Evolutionary conservation across 1,284 basidiomycete genomes (phyloP).

Genomic region (Sanghuangporus weigelae): DNA sequence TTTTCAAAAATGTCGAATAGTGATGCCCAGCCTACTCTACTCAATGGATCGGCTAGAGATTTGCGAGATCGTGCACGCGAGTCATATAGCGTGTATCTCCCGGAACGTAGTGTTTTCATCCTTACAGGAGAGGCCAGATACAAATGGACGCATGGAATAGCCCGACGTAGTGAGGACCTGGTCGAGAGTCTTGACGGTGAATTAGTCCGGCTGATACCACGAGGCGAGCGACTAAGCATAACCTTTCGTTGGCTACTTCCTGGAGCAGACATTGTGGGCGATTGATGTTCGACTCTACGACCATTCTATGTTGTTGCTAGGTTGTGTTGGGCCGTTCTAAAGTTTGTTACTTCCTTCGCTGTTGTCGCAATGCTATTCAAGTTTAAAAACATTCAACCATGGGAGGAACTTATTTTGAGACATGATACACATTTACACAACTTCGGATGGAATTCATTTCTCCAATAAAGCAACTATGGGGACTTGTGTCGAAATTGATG

Average conservation of each 20-base stretch:
- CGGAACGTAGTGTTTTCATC: constrained; percentile 60
- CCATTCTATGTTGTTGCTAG: not conserved
- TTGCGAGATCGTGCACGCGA: not conserved
- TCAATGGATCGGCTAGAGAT: not conserved
- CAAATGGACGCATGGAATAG: constrained; percentile 62
- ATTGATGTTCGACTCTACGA: not conserved
- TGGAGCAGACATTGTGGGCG: constrained; percentile 70
- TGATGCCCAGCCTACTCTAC: not conserved
- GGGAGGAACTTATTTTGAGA: no score
- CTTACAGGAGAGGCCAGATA: constrained; percentile 72
- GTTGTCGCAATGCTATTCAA: no score
- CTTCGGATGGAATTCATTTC: no score
- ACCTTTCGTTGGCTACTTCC: constrained; percentile 76
- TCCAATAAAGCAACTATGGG: no score
- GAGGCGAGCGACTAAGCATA: constrained; percentile 62
- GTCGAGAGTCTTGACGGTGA: constrained; percentile 31
- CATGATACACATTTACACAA: no score
- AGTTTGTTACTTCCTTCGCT: no score
- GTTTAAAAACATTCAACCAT: no score
- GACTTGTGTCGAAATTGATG: no score
- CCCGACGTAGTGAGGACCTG: constrained; percentile 43
- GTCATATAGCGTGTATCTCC: constrained; percentile 54
- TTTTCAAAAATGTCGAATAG: constrained; percentile 36
- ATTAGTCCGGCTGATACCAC: constrained; percentile 31
- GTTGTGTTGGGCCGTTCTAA: no score